Conservation (phyloP, 2,329 filamentous ascomycete species). For the Helicocarpus griseus region DNA sequence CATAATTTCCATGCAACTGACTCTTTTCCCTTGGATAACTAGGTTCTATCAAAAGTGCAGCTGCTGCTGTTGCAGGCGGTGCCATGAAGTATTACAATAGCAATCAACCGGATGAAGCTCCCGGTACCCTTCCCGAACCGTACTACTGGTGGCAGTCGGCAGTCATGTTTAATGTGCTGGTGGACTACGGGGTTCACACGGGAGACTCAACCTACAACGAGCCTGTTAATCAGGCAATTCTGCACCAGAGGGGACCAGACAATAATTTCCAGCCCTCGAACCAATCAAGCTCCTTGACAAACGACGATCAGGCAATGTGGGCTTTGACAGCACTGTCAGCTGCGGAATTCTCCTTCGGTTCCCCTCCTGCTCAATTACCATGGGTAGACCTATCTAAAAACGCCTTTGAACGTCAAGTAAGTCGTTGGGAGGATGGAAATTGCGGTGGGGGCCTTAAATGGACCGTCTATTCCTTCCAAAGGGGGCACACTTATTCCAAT, state of each 20-base stretch:
- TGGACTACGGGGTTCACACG: constrained; percentile 37
- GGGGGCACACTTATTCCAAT: constrained; percentile 77
- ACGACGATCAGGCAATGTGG: constrained; percentile 52
- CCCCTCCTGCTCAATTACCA: constrained; percentile 21
- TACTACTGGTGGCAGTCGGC: constrained; percentile 39
- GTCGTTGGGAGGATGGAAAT: constrained; percentile 57
- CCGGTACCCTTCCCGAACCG: constrained; percentile 42
- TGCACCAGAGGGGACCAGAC: constrained; percentile 29
- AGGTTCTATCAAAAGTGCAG: constrained; percentile 40
- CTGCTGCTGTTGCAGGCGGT: constrained; percentile 35
- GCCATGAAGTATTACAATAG: constrained; percentile 46
- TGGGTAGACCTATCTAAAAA: constrained; percentile 55
- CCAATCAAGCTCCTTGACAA: constrained; percentile 37
- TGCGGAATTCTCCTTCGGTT: constrained; percentile 41
- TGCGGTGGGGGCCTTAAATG: constrained; percentile 68
- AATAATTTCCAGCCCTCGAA: constrained; percentile 34
- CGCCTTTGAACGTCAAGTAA: constrained; percentile 60
- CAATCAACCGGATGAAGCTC: constrained; percentile 38
- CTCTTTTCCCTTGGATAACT: not conserved
- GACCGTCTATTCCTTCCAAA: constrained; percentile 72
- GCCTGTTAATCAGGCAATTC: constrained; percentile 26
- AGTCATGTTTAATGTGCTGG: constrained; percentile 32
- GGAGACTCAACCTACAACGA: constrained; percentile 32
- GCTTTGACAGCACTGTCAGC: constrained; percentile 48
- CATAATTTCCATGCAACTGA: not conserved